Evolutionary conservation across 73 alveolate species (phyloP).

Genomic region (Uronychia setigera): DNA sequence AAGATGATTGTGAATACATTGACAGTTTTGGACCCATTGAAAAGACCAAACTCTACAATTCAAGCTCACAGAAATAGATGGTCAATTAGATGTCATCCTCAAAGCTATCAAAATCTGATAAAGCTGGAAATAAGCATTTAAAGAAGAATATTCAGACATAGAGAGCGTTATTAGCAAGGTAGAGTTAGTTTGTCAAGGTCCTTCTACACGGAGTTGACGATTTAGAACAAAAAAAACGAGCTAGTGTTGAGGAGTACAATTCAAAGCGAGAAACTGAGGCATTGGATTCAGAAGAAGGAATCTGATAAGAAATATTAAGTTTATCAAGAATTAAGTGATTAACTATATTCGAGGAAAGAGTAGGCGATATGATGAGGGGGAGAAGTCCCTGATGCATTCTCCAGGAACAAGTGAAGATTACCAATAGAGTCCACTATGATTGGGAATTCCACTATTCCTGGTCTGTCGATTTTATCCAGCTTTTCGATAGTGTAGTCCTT

Average conservation of each 20-base stretch:
- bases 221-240: no score
- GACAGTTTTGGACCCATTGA: no score
- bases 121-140: background rate
- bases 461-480: conserved; percentile 73
- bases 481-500: conserved; percentile 63
- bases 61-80: no score
- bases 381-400: conserved; percentile 93
- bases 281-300: background rate
- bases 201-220: no score
- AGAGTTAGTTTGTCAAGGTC: background rate
- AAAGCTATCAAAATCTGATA: background rate
- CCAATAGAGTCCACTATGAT: conserved; percentile 91
- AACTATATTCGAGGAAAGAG: conserved; percentile 30
- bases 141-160: no score
- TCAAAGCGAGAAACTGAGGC: background rate
- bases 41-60: no score
- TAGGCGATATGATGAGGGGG: conserved; percentile 81
- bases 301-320: background rate
- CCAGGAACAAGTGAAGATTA: conserved; percentile 90
- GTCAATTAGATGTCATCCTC: no score
- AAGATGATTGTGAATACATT: no score
- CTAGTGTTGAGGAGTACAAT: no score
- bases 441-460: conserved; percentile 93
- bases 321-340: no score
- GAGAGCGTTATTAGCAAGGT: no score